phyloP scores from a whole-genome alignment of 2,329 filamentous ascomycete species.

The Verticillium dahliae region DNA sequence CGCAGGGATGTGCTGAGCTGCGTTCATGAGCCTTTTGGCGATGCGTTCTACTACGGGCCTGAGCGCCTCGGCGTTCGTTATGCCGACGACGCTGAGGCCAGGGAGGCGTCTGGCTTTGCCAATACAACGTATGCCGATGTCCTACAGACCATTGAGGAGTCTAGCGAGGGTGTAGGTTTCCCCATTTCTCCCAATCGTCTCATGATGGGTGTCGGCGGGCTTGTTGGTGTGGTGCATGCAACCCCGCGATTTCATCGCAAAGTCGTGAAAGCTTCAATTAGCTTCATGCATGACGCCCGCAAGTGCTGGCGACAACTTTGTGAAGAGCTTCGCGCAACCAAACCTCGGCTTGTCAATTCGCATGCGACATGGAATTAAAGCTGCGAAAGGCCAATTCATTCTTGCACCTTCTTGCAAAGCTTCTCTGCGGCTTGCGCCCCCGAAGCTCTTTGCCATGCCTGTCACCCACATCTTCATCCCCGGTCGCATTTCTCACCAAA shows the following conservation, averaged over 20 bases:
- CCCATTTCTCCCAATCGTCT: slow-evolving; percentile 12
- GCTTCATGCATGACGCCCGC: neutral
- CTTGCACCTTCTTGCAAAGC: neutral
- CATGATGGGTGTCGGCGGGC: slow-evolving; percentile 3
- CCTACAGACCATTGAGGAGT: slow-evolving; percentile 66
- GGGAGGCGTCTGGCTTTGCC: slow-evolving; percentile 58
- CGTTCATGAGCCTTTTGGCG: slow-evolving; percentile 93
- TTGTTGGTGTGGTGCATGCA: neutral
- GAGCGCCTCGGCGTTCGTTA: slow-evolving; percentile 80
- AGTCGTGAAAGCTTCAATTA: slow-evolving; percentile 2
- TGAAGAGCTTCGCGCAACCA: slow-evolving; percentile 1
- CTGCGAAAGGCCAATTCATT: neutral
- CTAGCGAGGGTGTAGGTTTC: slow-evolving; percentile 63
- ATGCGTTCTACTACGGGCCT: slow-evolving; percentile 93
- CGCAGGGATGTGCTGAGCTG: slow-evolving; percentile 73
- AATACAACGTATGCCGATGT: slow-evolving; percentile 70
- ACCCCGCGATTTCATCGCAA: neutral
- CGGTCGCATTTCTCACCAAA: neutral
- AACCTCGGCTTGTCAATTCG: neutral
- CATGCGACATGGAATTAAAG: neutral
- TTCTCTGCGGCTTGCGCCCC: neutral
- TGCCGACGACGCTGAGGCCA: slow-evolving; percentile 54
- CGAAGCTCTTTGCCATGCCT: slow-evolving; percentile 1
- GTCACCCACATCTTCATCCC: neutral
- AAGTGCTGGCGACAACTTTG: neutral